phyloP scores from a whole-genome alignment of 805 yeast species.

The Yarrowia deformans region DNA sequence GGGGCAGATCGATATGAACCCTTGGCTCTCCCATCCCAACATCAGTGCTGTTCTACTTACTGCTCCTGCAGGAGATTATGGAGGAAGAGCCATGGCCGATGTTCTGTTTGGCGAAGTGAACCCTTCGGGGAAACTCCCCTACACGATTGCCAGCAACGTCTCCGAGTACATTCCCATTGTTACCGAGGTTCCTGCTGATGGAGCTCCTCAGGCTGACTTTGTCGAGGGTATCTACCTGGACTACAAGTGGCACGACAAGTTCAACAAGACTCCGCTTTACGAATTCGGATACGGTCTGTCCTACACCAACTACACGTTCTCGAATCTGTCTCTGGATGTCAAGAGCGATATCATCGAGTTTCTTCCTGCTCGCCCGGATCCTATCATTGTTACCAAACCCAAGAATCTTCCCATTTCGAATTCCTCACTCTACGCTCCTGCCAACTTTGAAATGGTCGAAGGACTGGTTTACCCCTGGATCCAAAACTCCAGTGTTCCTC shows the following conservation, averaged over 20 bases:
- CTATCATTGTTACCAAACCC: not conserved
- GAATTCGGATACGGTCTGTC: slow-evolving; percentile 71
- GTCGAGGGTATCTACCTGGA: slow-evolving; percentile 59
- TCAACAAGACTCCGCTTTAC: slow-evolving; percentile 62
- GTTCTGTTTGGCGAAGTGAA: slow-evolving; percentile 65
- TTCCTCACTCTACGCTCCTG: slow-evolving; percentile 59
- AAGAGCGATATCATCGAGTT: slow-evolving; percentile 54
- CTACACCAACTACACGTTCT: slow-evolving; percentile 55
- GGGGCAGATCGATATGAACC: slow-evolving; percentile 66
- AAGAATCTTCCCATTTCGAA: not conserved
- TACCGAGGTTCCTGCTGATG: slow-evolving; percentile 51
- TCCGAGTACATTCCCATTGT: slow-evolving; percentile 58
- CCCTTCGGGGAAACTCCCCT: slow-evolving; percentile 70
- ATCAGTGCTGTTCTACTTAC: slow-evolving; percentile 64
- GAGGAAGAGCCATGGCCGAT: slow-evolving; percentile 65
- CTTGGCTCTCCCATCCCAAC: slow-evolving; percentile 62
- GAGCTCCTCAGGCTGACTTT: slow-evolving; percentile 50
- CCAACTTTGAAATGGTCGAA: slow-evolving; percentile 61
- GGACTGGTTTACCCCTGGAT: slow-evolving; percentile 61
- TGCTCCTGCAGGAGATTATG: slow-evolving; percentile 63
- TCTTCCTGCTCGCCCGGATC: slow-evolving; percentile 53
- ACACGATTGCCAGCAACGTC: slow-evolving; percentile 63
- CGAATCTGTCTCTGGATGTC: slow-evolving; percentile 53
- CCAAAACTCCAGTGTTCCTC: not conserved
- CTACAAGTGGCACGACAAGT: slow-evolving; percentile 64